A percentile compares a stretch with the other conserved stretches of the same genome.
Conservation (phyloP, 1,139 yeast genomes). For the Ogataea hybrid region DNA sequence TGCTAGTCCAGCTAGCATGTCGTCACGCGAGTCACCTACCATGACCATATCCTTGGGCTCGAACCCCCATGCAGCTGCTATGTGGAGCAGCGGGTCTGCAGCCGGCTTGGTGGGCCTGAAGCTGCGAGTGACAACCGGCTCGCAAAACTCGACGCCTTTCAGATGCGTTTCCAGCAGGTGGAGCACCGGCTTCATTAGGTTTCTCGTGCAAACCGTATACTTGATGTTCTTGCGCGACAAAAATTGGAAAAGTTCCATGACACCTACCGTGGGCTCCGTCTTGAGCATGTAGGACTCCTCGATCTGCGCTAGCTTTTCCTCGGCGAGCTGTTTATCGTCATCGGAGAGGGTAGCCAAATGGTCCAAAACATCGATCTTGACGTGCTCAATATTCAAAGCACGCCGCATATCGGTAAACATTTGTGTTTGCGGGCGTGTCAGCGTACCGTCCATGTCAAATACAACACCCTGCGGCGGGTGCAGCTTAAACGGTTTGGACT, state of each 20-base stretch:
- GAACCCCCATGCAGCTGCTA: slow-evolving; percentile 45
- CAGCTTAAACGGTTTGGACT: slow-evolving; percentile 26
- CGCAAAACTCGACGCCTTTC: slow-evolving; percentile 36
- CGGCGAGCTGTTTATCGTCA: slow-evolving; percentile 40
- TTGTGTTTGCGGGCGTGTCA: slow-evolving; percentile 64
- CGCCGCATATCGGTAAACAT: slow-evolving; percentile 64
- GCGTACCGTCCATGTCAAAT: slow-evolving; percentile 72
- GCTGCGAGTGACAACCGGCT: slow-evolving; percentile 57
- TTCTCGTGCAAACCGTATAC: slow-evolving; percentile 60
- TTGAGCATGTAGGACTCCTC: slow-evolving; percentile 57
- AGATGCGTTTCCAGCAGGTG: slow-evolving; percentile 45
- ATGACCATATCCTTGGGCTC: slow-evolving; percentile 48
- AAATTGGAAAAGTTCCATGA: slow-evolving; percentile 33
- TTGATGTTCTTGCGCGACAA: slow-evolving; percentile 33
- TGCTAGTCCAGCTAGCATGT: slow-evolving; percentile 54
- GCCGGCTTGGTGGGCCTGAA: slow-evolving; percentile 65
- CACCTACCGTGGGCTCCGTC: slow-evolving; percentile 55
- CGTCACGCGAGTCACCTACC: slow-evolving; percentile 71
- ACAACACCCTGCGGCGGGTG: slow-evolving; percentile 42
- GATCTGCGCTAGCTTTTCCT: slow-evolving; percentile 43
- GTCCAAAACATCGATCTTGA: slow-evolving; percentile 47
- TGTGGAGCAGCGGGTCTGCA: slow-evolving; percentile 57
- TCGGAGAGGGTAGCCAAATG: slow-evolving; percentile 43
- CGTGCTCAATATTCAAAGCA: slow-evolving; percentile 44
- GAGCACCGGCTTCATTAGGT: slow-evolving; percentile 48